phyloP scores from a whole-genome alignment of 2,329 filamentous ascomycete genomes.

The Arachnomyces sp. region DNA sequence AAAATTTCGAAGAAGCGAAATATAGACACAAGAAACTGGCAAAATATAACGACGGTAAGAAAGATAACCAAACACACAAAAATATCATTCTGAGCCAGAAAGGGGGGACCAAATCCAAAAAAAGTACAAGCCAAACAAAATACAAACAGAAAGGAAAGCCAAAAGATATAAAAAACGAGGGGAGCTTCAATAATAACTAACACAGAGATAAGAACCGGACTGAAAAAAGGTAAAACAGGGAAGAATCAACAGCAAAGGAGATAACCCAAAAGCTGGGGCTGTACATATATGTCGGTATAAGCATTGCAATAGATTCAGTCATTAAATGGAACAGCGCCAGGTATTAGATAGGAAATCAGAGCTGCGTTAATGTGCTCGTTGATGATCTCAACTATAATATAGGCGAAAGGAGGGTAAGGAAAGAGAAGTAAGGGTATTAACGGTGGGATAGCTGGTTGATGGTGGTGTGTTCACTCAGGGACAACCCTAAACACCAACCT shows the following conservation, averaged over 20 bases:
- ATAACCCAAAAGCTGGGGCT: conserved; percentile 10
- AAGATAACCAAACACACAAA: conserved; percentile 2
- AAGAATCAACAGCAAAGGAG: conserved; percentile 7
- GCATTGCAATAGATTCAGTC: no score
- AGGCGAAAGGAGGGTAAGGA: conserved; percentile 6
- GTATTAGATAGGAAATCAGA: no score
- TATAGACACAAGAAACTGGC: no score
- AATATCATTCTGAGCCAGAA: conserved; percentile 1
- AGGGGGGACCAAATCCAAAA: no score
- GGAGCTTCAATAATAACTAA: not conserved
- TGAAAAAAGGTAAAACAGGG: no score
- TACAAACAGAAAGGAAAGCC: not conserved
- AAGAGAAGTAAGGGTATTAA: conserved; percentile 11
- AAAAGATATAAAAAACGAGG: conserved; percentile 1
- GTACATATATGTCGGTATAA: conserved; percentile 9
- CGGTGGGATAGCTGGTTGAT: conserved; percentile 6
- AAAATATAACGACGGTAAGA: not conserved
- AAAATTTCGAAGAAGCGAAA: not conserved
- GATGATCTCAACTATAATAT: conserved; percentile 8
- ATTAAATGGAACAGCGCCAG: no score
- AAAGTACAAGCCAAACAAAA: not conserved
- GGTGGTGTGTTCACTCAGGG: conserved; percentile 4
- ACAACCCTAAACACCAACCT: conserved; percentile 11
- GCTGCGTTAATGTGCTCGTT: conserved; percentile 3
- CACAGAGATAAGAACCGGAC: conserved; percentile 1